Evolutionary conservation across 2,329 filamentous ascomycete genomes (phyloP).

Genomic region (Penicillium palitans): DNA sequence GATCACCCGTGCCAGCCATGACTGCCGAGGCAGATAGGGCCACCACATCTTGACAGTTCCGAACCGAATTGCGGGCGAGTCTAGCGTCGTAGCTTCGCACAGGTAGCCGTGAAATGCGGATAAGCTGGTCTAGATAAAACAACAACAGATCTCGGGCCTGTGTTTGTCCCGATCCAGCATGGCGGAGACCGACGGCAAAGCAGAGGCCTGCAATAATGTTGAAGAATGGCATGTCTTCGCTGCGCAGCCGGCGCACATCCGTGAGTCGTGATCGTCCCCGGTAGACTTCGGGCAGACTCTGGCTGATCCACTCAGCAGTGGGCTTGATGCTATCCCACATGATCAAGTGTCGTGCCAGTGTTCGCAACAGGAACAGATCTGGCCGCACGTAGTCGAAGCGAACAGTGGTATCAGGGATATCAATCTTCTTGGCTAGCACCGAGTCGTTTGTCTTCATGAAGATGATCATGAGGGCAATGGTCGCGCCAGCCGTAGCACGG

Average conservation of each 20-base stretch:
- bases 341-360: conserved; percentile 85
- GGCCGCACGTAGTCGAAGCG: conserved; percentile 96
- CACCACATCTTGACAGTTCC: conserved; percentile 87
- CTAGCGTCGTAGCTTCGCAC: conserved; percentile 75
- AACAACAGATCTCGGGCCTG: conserved; percentile 78
- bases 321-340: conserved; percentile 85
- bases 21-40: conserved; percentile 80
- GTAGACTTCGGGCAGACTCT: conserved; percentile 71
- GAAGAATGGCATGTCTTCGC: conserved; percentile 85
- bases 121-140: conserved; percentile 81
- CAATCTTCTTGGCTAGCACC: conserved; percentile 83
- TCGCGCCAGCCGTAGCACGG: conserved; percentile 87
- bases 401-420: conserved; percentile 83
- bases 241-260: conserved; percentile 64
- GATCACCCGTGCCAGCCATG: conserved; percentile 94
- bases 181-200: conserved; percentile 72
- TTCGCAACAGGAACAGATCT: conserved; percentile 86
- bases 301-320: conserved; percentile 70
- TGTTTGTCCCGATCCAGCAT: conserved; percentile 69
- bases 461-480: conserved; percentile 84
- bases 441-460: conserved; percentile 96
- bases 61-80: conserved; percentile 75
- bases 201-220: conserved; percentile 89
- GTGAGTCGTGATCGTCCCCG: conserved; percentile 62
- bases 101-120: conserved; percentile 69